phyloP scores from a whole-genome alignment of 331 rosid genomes.

The Pyrus hybrid region DNA sequence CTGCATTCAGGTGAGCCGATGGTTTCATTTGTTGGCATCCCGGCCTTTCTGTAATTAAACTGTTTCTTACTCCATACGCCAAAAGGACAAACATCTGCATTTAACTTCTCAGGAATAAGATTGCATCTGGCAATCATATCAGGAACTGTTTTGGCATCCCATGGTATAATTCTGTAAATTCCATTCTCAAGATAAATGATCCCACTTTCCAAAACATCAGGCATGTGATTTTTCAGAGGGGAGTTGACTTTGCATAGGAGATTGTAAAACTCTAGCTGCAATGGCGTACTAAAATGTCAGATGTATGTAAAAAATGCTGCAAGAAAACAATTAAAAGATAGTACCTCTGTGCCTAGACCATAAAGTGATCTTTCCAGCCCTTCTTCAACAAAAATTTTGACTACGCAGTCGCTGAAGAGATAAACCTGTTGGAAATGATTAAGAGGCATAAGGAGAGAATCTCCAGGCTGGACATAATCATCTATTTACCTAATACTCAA shows the following conservation, averaged over 20 bases:
- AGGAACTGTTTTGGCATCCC: constrained; percentile 81
- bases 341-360: constrained; percentile 93
- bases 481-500: not conserved
- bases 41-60: constrained; percentile 61
- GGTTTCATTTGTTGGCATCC: constrained; percentile 17
- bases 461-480: not conserved
- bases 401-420: constrained; percentile 53
- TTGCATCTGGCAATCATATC: constrained; percentile 51
- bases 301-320: constrained; percentile 13
- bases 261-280: constrained; percentile 75
- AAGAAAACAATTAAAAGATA: constrained; percentile 15
- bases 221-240: constrained; percentile 60
- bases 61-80: constrained; percentile 80
- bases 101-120: constrained; percentile 29
- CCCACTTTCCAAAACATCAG: constrained; percentile 65
- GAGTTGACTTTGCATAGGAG: constrained; percentile 54
- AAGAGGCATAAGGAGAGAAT: constrained; percentile 14
- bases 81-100: constrained; percentile 45
- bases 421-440: constrained; percentile 52
- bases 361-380: constrained; percentile 81
- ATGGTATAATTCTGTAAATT: constrained; percentile 43
- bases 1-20: constrained; percentile 24
- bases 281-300: constrained; percentile 24
- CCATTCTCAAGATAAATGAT: constrained; percentile 71
- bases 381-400: constrained; percentile 81